These are phyloP conservation scores for Penicillium oxalicum DNA, from an alignment of 2,329 filamentous ascomycete species.

Conservation along the genomic window DNA sequence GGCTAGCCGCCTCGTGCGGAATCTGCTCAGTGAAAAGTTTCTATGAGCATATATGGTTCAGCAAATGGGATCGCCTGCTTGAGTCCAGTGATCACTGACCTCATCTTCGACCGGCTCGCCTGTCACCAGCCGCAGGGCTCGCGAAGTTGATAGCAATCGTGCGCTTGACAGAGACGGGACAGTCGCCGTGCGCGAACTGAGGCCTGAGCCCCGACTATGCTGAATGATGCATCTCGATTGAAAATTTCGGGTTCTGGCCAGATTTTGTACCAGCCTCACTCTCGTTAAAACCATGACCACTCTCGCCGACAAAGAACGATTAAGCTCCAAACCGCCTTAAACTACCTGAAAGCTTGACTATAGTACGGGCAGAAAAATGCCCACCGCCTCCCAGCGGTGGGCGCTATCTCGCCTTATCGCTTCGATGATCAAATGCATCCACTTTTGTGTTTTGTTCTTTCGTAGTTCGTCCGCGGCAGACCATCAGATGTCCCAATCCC, in stretches of 20 bases:
- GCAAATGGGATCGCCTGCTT: background rate
- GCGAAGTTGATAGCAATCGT: constrained; percentile 10
- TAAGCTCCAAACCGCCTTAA: background rate
- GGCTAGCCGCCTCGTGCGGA: background rate
- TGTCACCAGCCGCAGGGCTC: constrained; percentile 4
- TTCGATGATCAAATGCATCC: background rate
- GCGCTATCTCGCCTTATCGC: background rate
- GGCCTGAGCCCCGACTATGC: constrained; percentile 7
- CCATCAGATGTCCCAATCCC: too few species aligned
- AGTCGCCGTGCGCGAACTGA: background rate
- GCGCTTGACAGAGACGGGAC: background rate
- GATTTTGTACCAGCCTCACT: constrained; percentile 13
- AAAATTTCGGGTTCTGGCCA: constrained; percentile 6
- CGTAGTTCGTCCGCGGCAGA: background rate
- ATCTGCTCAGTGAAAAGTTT: background rate
- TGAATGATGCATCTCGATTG: constrained; percentile 11
- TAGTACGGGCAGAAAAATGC: constrained; percentile 4
- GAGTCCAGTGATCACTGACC: background rate
- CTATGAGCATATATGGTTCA: background rate
- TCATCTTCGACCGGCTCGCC: background rate
- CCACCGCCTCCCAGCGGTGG: constrained; percentile 15
- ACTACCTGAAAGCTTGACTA: constrained; percentile 9
- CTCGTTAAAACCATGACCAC: constrained; percentile 22
- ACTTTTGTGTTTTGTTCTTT: background rate
- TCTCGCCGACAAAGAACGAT: background rate